Evolutionary conservation across 2,329 filamentous ascomycete genomes (phyloP).

Genomic region (Cladobotryum mycophilum): DNA sequence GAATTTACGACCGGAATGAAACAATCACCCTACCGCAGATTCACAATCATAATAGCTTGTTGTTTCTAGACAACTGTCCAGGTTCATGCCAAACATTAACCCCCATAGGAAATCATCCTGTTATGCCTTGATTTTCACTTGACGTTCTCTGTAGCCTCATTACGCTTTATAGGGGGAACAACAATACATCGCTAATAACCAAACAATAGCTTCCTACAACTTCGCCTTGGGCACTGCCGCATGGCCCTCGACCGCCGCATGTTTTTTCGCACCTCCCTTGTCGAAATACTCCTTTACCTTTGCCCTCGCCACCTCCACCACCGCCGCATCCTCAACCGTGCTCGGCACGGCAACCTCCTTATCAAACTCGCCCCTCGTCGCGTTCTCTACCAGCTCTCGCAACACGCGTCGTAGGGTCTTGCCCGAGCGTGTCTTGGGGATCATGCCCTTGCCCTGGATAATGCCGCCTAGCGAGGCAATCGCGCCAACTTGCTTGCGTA

Average conservation of each 20-base stretch:
- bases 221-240: constrained; percentile 44
- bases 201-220: constrained; percentile 29
- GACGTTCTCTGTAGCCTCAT: no score
- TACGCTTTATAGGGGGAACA: no score
- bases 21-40: no score
- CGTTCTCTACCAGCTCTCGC: constrained; percentile 79
- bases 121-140: no score
- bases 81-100: no score
- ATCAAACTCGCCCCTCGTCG: constrained; percentile 64
- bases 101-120: no score
- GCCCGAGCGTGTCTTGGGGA: constrained; percentile 86
- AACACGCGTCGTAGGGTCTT: constrained; percentile 82
- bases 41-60: no score
- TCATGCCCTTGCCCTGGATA: constrained; percentile 78
- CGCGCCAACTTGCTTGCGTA: constrained; percentile 76
- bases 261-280: constrained; percentile 32
- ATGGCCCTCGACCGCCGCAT: constrained; percentile 36
- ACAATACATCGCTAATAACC: not conserved
- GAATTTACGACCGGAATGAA: no score
- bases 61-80: no score
- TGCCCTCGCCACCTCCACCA: constrained; percentile 65
- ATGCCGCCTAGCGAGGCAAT: constrained; percentile 84
- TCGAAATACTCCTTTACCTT: constrained; percentile 73
- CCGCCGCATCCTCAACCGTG: constrained; percentile 75
- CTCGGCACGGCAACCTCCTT: constrained; percentile 69